Evolutionary conservation across 2,329 filamentous ascomycete genomes (phyloP), one percentile per base, ranked within the genome.

Genomic region (Hymenoscyphus occultus): DNA sequence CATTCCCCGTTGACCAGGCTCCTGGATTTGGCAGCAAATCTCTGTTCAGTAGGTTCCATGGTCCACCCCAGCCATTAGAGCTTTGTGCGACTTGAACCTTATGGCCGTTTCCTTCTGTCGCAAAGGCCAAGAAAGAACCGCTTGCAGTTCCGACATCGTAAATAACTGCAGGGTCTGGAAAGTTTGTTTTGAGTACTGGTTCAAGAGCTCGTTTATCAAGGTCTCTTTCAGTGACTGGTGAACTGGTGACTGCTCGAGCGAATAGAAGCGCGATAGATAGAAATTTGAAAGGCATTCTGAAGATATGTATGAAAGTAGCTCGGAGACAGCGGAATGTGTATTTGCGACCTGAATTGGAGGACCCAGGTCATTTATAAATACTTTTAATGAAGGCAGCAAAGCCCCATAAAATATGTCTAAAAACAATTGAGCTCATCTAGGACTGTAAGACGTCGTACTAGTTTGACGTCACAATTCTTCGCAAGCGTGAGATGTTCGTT

Each of bases 111-210:
- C 78, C 79, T 59, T 80, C 81, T 1, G 84, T 86, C 3, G 80
- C 84, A 73, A 87, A 88, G 7, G 85, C 82, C 69, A 87, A 85
- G 79, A 82, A 88, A 1, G 75, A 78, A 7, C 79, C 81, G 67
- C 82, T 78, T 22, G 45, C 7, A 19, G 45, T 28, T 51, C 7
- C 45, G 3, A 75, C 63, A 42, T 76, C 79, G 69, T 81, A 74
- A 59, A 87, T 71, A 59, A 88, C 78, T 13, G 79, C 75, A 7
- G 85, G 84, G 68, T 87, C 84, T 13, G 84, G 79, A 71, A 87
- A 87, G 75, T 86, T 79, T 32, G 72, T 72, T 56, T 75, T 67
- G 54, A 81, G 70, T 19, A 67, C 71, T 60, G 63, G 63, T 42
- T 78, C 45, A 39, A 67, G 40, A 62, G 60, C 35, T 61, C 63